phyloP scores from a whole-genome alignment of 1,284 basidiomycete species.

The Wallemia hederae region DNA sequence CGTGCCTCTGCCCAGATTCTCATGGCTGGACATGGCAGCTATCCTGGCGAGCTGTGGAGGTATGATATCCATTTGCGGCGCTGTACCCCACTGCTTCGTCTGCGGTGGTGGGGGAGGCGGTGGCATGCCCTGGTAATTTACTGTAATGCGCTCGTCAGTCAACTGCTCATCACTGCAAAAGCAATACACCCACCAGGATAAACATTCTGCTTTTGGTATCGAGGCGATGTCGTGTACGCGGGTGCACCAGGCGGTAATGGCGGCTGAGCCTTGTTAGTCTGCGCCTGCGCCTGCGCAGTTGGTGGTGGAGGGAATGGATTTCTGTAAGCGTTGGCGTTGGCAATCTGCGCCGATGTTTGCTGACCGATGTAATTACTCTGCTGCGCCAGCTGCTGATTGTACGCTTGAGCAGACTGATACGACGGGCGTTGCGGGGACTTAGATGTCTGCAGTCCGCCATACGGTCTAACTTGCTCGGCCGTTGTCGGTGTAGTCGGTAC shows the following conservation, averaged over 20 bases:
- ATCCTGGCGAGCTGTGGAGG: conserved; percentile 67
- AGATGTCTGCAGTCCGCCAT: conserved; percentile 51
- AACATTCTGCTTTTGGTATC: conserved; percentile 7
- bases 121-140: conserved; percentile 1
- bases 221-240: conserved; percentile 2
- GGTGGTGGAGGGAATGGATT: conserved; percentile 14
- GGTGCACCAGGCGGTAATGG: conserved; percentile 7
- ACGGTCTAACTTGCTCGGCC: conserved; percentile 58
- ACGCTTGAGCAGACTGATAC: conserved; percentile 71
- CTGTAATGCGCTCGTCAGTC: neutral
- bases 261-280: conserved; percentile 16
- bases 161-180: too few species aligned
- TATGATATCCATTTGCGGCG: conserved; percentile 43
- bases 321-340: conserved; percentile 31
- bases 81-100: neutral
- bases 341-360: conserved; percentile 20
- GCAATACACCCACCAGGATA: neutral
- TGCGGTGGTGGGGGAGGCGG: conserved; percentile 2
- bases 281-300: conserved; percentile 5
- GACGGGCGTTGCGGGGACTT: conserved; percentile 41
- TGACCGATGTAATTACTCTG: conserved; percentile 80
- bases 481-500: conserved; percentile 5
- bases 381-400: conserved; percentile 76
- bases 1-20: neutral
- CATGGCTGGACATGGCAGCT: conserved; percentile 40